Evolutionary conservation across 768 basidiomycete genomes (phyloP).

Genomic region (Tricholoma furcatifolium): DNA sequence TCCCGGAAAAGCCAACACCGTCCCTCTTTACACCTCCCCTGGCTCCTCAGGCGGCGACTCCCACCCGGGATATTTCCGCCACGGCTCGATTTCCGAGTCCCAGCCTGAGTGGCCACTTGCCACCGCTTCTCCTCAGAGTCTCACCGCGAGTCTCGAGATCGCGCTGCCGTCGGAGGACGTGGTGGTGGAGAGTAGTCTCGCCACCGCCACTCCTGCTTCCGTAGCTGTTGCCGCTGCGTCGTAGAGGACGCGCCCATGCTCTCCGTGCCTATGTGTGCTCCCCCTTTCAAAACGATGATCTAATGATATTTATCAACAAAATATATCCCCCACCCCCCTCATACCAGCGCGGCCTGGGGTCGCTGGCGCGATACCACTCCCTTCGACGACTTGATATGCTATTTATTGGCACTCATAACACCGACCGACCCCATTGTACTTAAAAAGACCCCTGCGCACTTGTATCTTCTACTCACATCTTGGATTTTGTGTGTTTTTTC

Average conservation of each 20-base stretch:
- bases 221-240: not conserved
- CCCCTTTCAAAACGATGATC: not conserved
- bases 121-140: slow-evolving; percentile 6
- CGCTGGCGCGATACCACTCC: slow-evolving; percentile 21
- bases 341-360: slow-evolving; percentile 18
- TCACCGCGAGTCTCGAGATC: not conserved
- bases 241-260: not conserved
- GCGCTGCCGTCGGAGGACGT: slow-evolving; percentile 1
- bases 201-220: not conserved
- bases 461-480: slow-evolving; percentile 8
- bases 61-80: slow-evolving; percentile 17
- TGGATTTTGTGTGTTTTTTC: slow-evolving; percentile 4
- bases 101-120: slow-evolving; percentile 11
- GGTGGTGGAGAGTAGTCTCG: slow-evolving; percentile 1
- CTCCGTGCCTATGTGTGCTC: no score
- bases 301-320: not conserved
- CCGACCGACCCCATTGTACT: slow-evolving; percentile 1
- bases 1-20: slow-evolving; percentile 18
- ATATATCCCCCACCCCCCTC: not conserved
- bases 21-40: slow-evolving; percentile 16
- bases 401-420: slow-evolving; percentile 19
- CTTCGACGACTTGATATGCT: slow-evolving; percentile 10
- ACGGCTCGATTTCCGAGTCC: slow-evolving; percentile 10
- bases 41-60: not conserved
- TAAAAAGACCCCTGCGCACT: slow-evolving; percentile 1